Base-by-base conservation (phyloP, 306 rosid genomes). In the Canavalia gladiata region DNA sequence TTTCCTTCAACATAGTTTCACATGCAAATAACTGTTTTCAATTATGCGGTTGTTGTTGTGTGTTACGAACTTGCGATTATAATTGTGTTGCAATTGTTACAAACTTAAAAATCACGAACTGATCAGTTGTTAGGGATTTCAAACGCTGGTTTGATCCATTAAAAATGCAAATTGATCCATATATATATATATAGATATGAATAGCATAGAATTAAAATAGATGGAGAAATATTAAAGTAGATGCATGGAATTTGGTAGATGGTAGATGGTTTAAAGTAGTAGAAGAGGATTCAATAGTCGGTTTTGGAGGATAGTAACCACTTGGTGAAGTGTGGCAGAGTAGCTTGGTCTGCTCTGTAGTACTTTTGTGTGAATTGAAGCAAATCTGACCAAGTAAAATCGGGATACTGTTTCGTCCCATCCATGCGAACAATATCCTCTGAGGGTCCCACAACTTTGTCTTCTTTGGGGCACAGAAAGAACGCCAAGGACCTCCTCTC, bases 401-500 rank as follows among this genome's bases (percentile, higher is more conserved):
- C 91, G 0, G 93, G 97, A 84, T 85, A 91, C 10, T 72, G 73
- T 64, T 88, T 87, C 42, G 74, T 72, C 69, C 84, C 92, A 39
- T 84, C 89, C 9, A 10, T 75, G 58, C 11, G 5, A 11, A 91
- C 80, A 6, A 92, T 84, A 59, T 84, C 91, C 29, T 85, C 64
- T 0, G 94, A 97, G 30, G 98, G 85, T 66, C 89, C 84, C 83
- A 94, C 85, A 67, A 90, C 82, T 55, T 83, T 91, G 87, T 94
- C 93, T 46, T 83, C 89, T 78, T 81, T 86, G 0, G 97, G 98
- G 75, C 96, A 88, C 56, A 94, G 83, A 82, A 92, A 94, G 87
- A 91, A 94, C 12, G 95, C 97, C 84, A 94, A 29, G 1, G 98
- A 94, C 74, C 86, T 92, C 58, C 98, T 87, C 65, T 84, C 87